phyloP scores from a whole-genome alignment of 1,139 yeast species.

The Blastobotrys apis region DNA sequence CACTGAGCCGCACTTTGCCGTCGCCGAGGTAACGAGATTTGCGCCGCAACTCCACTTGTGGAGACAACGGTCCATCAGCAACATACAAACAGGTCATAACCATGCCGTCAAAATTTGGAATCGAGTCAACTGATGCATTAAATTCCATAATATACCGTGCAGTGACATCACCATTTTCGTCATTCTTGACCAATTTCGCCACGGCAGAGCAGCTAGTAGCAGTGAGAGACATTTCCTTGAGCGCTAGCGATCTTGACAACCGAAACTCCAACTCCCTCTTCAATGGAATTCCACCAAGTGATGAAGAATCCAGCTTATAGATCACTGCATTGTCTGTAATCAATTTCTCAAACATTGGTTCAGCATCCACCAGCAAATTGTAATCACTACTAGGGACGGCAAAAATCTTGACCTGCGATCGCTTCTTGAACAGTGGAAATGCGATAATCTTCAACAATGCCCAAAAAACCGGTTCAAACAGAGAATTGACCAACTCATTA shows the following conservation, averaged over 20 bases:
- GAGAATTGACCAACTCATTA: neutral
- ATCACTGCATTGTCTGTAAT: neutral
- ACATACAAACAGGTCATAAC: constrained; percentile 3
- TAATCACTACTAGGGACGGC: neutral
- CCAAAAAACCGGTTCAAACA: constrained; percentile 5
- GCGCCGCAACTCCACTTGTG: constrained; percentile 1
- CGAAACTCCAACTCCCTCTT: constrained; percentile 9
- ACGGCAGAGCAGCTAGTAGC: neutral
- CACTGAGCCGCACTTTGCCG: constrained; percentile 9
- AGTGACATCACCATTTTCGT: neutral
- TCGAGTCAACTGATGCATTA: constrained; percentile 3
- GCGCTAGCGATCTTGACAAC: constrained; percentile 8
- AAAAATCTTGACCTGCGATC: neutral
- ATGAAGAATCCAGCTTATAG: neutral
- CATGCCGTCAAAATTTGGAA: neutral
- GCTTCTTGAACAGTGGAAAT: neutral
- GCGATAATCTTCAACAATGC: neutral
- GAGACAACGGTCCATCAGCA: constrained; percentile 9
- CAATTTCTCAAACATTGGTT: neutral
- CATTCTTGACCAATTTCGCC: neutral
- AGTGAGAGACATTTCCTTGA: constrained; percentile 9
- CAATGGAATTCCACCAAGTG: constrained; percentile 9
- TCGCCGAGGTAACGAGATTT: constrained; percentile 9
- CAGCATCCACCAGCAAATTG: constrained; percentile 3
- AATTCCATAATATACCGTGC: constrained; percentile 7